Percentiles rank a stretch among this genome's conserved stretches.
These are phyloP conservation scores for Lagerstroemia speciosa DNA, from an alignment of 345 rosid genomes.

Conservation along the genomic window DNA sequence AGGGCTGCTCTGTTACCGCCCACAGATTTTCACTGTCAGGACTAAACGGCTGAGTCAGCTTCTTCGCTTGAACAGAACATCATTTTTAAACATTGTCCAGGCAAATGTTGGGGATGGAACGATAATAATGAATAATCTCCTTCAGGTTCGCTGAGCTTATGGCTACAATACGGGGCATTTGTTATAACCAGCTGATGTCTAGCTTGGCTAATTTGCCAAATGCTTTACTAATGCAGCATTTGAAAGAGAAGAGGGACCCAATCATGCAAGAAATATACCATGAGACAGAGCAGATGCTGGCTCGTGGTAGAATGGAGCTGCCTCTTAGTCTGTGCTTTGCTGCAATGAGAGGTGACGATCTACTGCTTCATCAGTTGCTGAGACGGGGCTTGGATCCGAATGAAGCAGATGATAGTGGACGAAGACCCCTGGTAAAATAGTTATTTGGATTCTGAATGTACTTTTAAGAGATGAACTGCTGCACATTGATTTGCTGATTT, in stretches of 20 bases:
- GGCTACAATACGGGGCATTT: neutral
- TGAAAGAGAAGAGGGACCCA: constrained; percentile 55
- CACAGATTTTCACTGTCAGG: constrained; percentile 75
- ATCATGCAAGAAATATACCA: constrained; percentile 43
- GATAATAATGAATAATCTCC: constrained; percentile 76
- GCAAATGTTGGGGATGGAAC: constrained; percentile 90
- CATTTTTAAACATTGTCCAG: constrained; percentile 60
- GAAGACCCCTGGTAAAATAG: constrained; percentile 51
- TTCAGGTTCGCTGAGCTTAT: constrained; percentile 41
- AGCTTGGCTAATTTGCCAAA: neutral
- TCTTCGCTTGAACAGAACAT: constrained; percentile 73
- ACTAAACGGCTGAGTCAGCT: constrained; percentile 80
- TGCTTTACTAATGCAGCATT: constrained; percentile 41
- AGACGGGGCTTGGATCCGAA: constrained; percentile 59
- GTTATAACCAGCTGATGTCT: neutral
- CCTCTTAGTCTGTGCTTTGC: constrained; percentile 80
- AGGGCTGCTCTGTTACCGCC: constrained; percentile 82
- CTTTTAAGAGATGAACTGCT: neutral
- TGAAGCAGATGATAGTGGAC: constrained; percentile 45
- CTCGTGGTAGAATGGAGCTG: constrained; percentile 68
- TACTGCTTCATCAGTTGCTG: constrained; percentile 61
- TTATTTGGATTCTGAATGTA: neutral
- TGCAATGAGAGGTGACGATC: constrained; percentile 74
- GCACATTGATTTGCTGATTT: neutral
- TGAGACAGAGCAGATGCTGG: constrained; percentile 66